A percentile compares a stretch with the other conserved stretches of the same genome.
Evolutionary conservation across 75 land plant genomes (phyloP).

Genomic region (Selaginella tamariscina): DNA sequence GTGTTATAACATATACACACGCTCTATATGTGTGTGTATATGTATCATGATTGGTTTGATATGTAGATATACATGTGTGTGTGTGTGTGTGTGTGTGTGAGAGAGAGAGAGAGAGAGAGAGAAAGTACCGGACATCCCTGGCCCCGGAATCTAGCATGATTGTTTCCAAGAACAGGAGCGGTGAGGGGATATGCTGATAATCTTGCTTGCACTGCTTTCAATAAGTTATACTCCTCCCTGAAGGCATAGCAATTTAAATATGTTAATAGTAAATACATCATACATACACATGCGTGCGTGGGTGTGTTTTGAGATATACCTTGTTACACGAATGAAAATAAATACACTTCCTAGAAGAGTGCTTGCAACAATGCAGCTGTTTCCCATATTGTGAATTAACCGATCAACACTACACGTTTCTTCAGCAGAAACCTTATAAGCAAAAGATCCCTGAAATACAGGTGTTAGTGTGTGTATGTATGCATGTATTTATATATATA

Average conservation of each 20-base stretch:
- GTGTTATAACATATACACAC: background rate
- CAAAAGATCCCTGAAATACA: conserved; percentile 13
- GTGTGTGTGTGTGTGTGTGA: no score
- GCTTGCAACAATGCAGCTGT: background rate
- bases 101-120: no score
- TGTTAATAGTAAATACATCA: background rate
- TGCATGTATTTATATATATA: no score
- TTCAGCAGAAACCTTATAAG: background rate
- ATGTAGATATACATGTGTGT: no score
- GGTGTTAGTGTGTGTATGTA: no score
- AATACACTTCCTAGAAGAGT: conserved; percentile 5
- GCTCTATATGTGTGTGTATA: no score
- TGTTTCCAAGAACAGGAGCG: background rate
- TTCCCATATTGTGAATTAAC: background rate
- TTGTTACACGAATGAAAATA: conserved; percentile 6
- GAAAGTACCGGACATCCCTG: conserved; percentile 1
- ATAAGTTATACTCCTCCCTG: conserved; percentile 5
- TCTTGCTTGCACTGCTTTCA: conserved; percentile 4
- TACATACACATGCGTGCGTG: background rate
- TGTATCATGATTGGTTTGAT: no score
- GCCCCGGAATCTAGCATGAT: conserved; percentile 2
- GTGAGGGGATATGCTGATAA: background rate
- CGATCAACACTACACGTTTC: conserved; percentile 2
- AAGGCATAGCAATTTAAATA: background rate
- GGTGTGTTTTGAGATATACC: background rate